Base-by-base conservation (phyloP, 805 yeast genomes). In the Starmerella stellata region DNA sequence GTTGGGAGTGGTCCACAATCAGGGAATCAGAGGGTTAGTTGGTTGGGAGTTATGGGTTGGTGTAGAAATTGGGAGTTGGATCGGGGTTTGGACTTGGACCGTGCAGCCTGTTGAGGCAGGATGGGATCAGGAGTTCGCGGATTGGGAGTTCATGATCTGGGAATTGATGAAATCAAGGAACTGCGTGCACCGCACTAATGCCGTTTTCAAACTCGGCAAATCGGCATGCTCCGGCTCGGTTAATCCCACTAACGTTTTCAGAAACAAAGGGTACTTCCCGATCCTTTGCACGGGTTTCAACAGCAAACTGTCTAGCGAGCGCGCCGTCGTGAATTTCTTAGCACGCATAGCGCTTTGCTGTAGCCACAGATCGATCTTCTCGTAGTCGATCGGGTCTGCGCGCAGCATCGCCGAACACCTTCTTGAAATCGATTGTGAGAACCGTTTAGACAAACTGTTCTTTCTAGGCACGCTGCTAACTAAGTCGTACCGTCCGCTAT, bases 201-300 rank as follows among this genome's bases (percentile, higher is more conserved):
- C 59, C 11, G 39, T 39, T 14, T 42, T 36, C 4, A 57, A 30
- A 13, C 41, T 37, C 3, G 5, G 68, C 51, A 69, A 74, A 45
- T 66, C 72, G 3, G 69, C 66, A 54, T 66, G 66, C 17, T 55
- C 49, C n/a, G 57, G 42, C 1, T 52, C 44, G 2, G 61, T 57
- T 37, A 34, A 38, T 7, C 53, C 50, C 7, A 58, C 43, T n/a
- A 61, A 35, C n/a, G 57, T 44, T 18, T 45, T 45, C 25, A 63
- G 37, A 16, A 63, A 49, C 19, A 63, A 43, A 0, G 67, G 66
- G 36, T 67, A 66, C 43, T 61, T 61, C 25, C 58, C 48, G 24
- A 68, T 43, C 25, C 70, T 49, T 47, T 66, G 70, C 4, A 68
- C 57, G 0, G 72, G 72, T 41, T 60, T 62, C 35, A 58, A 54